Evolutionary conservation across 139 green algal species (phyloP).

Genomic region (Volvox africanus): DNA sequence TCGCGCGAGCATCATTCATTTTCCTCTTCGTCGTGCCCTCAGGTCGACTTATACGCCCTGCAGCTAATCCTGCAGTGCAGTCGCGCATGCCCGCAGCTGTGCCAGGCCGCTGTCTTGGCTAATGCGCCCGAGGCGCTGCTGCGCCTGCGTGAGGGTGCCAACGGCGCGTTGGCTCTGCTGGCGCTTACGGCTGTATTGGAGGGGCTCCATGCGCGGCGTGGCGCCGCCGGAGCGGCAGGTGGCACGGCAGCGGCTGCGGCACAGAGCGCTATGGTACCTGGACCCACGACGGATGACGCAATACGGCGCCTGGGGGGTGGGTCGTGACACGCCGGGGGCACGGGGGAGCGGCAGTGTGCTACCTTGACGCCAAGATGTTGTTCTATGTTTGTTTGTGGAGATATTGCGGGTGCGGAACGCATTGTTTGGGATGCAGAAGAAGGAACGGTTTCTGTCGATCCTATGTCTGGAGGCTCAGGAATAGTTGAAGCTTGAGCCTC

Average conservation of each 20-base stretch:
- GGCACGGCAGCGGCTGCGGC: slow-evolving; percentile 23
- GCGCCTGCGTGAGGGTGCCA: slow-evolving; percentile 23
- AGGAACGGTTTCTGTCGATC: no score
- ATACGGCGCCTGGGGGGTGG: slow-evolving; percentile 56
- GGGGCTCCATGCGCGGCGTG: slow-evolving; percentile 46
- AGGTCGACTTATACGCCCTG: slow-evolving; percentile 44
- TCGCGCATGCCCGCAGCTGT: slow-evolving; percentile 55
- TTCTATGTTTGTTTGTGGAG: no score
- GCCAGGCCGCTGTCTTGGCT: slow-evolving; percentile 58
- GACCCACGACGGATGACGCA: slow-evolving; percentile 54
- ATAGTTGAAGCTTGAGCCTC: no score
- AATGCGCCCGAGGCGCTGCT: slow-evolving; percentile 61
- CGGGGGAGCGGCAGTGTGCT: no score
- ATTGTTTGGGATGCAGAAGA: no score
- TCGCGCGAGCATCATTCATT: no score
- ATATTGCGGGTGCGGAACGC: no score
- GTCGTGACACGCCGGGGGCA: neutral
- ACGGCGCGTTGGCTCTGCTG: slow-evolving; percentile 62
- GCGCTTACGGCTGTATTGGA: slow-evolving; percentile 58
- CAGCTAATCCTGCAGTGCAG: slow-evolving; percentile 65
- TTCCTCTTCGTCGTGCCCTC: no score
- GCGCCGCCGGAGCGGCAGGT: slow-evolving; percentile 1
- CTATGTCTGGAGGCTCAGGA: no score
- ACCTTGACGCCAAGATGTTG: no score
- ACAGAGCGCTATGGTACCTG: slow-evolving; percentile 44